Base-by-base conservation (phyloP, 2,329 filamentous ascomycete genomes). In the Botrytis byssoidea region DNA sequence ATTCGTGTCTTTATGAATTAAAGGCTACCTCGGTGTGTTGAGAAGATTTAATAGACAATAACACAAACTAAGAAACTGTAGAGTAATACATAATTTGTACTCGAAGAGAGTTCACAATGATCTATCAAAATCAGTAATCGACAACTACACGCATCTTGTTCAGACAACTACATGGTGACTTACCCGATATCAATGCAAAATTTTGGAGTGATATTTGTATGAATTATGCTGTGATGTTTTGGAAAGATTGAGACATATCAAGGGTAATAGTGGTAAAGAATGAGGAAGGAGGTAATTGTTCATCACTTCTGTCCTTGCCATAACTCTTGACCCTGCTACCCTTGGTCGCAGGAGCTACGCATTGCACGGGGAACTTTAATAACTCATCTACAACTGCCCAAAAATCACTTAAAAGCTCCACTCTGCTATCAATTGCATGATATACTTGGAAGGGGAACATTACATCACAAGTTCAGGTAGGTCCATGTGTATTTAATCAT, bases 401-500 rank as follows among this genome's bases (percentile, higher is more conserved):
- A 5, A 0, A 51, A n/a, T 51, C 10, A 51, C 5, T 16, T 3
- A 4, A 51, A 51, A 12, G 6, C 4, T 51, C 46, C 0, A n/a
- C n/a, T 18, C 8, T 29, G 2, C 3, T 9, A 6, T 55, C 2
- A 18, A 29, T 29, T 4, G 14, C 14, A 29, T 7, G 22, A 51
- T n/a, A 4, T 5, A 29, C 25, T 55, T 55, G 14, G 18, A 1
- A 55, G 12, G 3, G 16, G 25, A 55, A 29, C 0, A 8, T 9
- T 3, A 46, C 20, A 32, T 46, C 22, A 40, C 35, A 25, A 22
- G 0, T n/a, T 4, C 4, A 37, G 14, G 22, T 20, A 37, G 22
- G 4, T 16, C 10, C 3, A 12, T n/a, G 12, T 55, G n/a, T 10
- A 14, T 20, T 29, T 14, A 7, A 12, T 0, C 1, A n/a, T n/a